Base-by-base conservation (phyloP, 2,329 filamentous ascomycete species). In the Penicillium nordicum region DNA sequence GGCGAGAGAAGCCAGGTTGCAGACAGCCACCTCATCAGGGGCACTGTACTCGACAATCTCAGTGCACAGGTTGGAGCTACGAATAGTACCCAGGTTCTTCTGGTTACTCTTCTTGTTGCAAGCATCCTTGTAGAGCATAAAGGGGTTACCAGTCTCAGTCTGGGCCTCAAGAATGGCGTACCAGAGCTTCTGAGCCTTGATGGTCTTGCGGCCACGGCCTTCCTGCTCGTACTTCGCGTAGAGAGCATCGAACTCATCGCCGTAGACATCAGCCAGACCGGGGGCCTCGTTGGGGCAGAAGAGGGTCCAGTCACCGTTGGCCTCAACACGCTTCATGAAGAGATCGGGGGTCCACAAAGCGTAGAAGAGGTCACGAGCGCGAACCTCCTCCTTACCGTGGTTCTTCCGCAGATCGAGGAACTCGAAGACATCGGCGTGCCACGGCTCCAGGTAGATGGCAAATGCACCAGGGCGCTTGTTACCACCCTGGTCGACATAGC, bases 91-190 rank as follows among this genome's bases (percentile, higher is more conserved):
- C 32, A 99, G 84, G 79, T 99, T 99, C 88, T 99, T 97, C 82
- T 99, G 94, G 85, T 99, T 99, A 83, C 92, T 97, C 88, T 99
- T 99, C 76, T 87, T 87, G 85, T 99, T 99, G 86, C 89, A 93
- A 71, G 88, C 84, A 78, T 99, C 94, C 84, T 99, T 99, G 87
- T 99, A 99, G 58, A 97, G 87, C 91, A 99, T 99, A 80, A 96
- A 99, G 47, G 94, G 94, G 78, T 96, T 97, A 67, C 94, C 94
- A 44, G 94, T 99, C 85, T 99, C 94, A 34, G 93, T 97, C 81
- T 99, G 94, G 48, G 94, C 90, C 80, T 99, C 94, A 46, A 99
- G 85, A 64, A 99, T 96, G 65, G 93, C 92, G 74, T 97, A 97
- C 94, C 94, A 99, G 57, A 99, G 88, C 84, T 99, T 99, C 83